These are phyloP conservation scores for Lunularia cruciata DNA, from an alignment of 225 moss, liverwort and hornwort species.

Conservation along the genomic window DNA sequence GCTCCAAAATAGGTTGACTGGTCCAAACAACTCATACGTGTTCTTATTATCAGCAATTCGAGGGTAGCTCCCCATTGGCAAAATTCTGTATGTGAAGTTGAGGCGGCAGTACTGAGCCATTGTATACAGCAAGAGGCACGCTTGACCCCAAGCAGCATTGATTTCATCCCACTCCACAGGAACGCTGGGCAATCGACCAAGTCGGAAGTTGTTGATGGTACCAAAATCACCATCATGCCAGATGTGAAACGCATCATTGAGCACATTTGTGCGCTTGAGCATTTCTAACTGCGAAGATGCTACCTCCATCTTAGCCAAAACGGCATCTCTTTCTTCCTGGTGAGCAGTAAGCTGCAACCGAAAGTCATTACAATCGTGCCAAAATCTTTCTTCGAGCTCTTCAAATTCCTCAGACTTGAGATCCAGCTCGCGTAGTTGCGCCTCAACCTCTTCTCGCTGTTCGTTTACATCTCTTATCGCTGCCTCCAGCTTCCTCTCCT, in stretches of 20 bases:
- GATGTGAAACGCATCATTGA: constrained; percentile 97
- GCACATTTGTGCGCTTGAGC: constrained; percentile 95
- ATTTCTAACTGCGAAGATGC: constrained; percentile 90
- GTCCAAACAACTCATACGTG: constrained; percentile 98
- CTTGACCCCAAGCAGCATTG: constrained; percentile 99
- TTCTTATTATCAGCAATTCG: constrained; percentile 94
- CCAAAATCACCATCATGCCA: constrained; percentile 99
- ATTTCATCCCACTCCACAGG: constrained; percentile 99
- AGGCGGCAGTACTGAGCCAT: constrained; percentile 98
- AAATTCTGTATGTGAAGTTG: constrained; percentile 90
- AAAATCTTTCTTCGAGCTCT: constrained; percentile 87
- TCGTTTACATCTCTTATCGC: constrained; percentile 69
- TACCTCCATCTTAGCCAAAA: constrained; percentile 92
- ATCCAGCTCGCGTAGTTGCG: constrained; percentile 70
- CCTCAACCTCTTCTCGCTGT: constrained; percentile 73
- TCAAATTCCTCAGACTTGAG: constrained; percentile 83
- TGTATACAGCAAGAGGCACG: constrained; percentile 85
- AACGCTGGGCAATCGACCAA: constrained; percentile 85
- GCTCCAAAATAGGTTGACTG: constrained; percentile 99
- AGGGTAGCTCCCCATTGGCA: constrained; percentile 99
- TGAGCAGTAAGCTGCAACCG: constrained; percentile 88
- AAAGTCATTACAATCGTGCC: constrained; percentile 97
- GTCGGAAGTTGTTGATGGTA: constrained; percentile 95
- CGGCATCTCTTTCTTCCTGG: constrained; percentile 96
- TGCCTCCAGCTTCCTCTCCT: constrained; percentile 78